These are phyloP conservation scores for Thoreauomyces humboldtii DNA, from an alignment of 192 early-diverging fungal genomes.

Conservation along the genomic window DNA sequence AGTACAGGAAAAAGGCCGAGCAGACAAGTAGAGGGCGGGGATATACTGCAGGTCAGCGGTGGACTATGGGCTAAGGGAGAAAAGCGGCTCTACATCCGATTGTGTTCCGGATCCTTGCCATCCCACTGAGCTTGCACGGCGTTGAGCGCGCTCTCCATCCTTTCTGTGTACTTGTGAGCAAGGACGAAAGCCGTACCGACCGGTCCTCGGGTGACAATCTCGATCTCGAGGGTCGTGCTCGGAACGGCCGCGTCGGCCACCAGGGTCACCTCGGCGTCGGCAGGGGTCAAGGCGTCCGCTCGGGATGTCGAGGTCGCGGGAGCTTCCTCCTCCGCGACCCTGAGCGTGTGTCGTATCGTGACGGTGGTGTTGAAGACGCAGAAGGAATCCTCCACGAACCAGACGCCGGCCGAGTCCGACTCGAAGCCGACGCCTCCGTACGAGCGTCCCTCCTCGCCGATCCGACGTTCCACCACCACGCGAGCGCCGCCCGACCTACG, in stretches of 20 bases:
- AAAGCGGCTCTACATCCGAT: too few species aligned
- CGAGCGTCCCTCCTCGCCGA: slow-evolving; percentile 14
- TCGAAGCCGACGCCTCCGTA: neutral
- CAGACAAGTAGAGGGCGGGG: too few species aligned
- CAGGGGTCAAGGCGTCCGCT: neutral
- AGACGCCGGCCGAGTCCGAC: slow-evolving; percentile 1
- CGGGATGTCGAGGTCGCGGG: neutral
- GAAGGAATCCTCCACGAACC: slow-evolving; percentile 15
- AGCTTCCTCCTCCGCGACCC: neutral
- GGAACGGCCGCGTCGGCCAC: slow-evolving; percentile 2
- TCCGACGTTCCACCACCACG: slow-evolving; percentile 5
- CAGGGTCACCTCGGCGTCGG: neutral
- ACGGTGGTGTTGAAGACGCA: slow-evolving; percentile 23
- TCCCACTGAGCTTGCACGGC: slow-evolving; percentile 15
- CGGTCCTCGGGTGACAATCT: slow-evolving; percentile 14
- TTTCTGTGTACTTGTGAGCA: slow-evolving; percentile 14
- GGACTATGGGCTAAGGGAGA: too few species aligned
- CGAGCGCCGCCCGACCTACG: slow-evolving; percentile 8
- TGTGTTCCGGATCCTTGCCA: too few species aligned
- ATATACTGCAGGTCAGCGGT: too few species aligned
- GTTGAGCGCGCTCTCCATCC: slow-evolving; percentile 1
- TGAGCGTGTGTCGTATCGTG: slow-evolving; percentile 4
- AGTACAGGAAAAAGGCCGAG: too few species aligned
- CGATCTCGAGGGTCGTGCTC: neutral
- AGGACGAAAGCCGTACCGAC: slow-evolving; percentile 14